These are phyloP conservation scores for Przewalskia tangutica DNA, from an alignment of 257 asterid genomes.

Conservation along the genomic window DNA sequence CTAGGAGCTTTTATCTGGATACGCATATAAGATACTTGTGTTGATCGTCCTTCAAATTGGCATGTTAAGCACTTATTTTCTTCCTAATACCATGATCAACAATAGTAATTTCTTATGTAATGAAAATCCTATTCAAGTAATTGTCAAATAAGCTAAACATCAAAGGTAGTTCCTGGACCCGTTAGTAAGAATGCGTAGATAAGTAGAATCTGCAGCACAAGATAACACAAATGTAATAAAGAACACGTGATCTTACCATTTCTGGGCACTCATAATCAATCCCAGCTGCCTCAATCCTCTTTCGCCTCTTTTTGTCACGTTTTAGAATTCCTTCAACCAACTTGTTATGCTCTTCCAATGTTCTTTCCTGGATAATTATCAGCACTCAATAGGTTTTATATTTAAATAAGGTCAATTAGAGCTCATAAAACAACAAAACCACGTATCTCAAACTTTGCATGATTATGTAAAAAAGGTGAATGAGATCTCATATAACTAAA, in stretches of 20 bases:
- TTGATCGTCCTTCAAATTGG: background rate
- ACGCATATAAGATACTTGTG: background rate
- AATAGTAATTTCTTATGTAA: background rate
- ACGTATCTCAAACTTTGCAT: background rate
- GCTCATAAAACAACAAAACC: background rate
- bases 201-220: background rate
- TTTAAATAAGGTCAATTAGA: background rate
- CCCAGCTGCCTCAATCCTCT: conserved; percentile 81
- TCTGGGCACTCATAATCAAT: conserved; percentile 78
- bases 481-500: background rate
- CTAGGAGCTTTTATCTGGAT: background rate
- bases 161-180: background rate
- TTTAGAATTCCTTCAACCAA: conserved; percentile 47
- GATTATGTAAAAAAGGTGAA: too few relatives aligned
- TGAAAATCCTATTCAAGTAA: background rate
- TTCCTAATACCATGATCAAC: background rate
- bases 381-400: background rate
- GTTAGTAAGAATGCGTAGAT: background rate
- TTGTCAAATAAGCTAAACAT: background rate
- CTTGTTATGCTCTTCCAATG: conserved; percentile 58
- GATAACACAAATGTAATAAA: background rate
- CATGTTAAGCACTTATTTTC: background rate
- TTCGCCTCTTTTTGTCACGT: conserved; percentile 59
- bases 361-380: conserved; percentile 43
- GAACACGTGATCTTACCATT: conserved; percentile 35